Evolutionary conservation across 129 eudicot genomes (phyloP), one percentile per base, ranked within the genome.

Genomic region (Apium graveolens): DNA sequence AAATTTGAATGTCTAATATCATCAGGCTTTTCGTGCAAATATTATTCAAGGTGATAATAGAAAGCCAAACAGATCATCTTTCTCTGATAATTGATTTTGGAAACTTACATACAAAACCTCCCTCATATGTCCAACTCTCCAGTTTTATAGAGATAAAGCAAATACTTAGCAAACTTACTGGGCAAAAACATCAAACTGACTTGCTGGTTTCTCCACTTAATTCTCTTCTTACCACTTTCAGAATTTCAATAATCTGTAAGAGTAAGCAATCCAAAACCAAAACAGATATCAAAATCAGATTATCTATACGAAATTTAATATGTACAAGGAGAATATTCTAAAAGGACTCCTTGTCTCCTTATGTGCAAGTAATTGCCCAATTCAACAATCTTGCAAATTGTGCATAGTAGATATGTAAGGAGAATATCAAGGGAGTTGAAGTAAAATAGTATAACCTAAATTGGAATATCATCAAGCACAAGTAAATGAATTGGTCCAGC

Each of bases 171-270:
- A 57, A 73, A 37, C 76, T 73, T 82, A 87, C 93, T 87, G 78
- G 46, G 38, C 80, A 27, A 76, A 76, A 84, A 48, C 70, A 70
- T 89, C 82, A 82, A 53, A 48, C 76, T 32, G 84, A 48, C 72
- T 84, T 89, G 65, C 78, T 81, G 42, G 92, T 75, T 75, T 88
- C 96, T 80, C 91, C 96, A 63, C 83, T 84, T 82, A 93, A 76
- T 82, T 93, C 98, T 82, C 95, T 87, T 77, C 84, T 87, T 69
- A 91, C 88, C 80, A 91, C 87, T 86, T 89, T 84, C 79, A 91
- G 82, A 82, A 89, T 87, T 83, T 93, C 95, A 17, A 87, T 87
- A 70, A 93, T 84, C 98, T 93, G 88, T 26, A 70, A 51, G 48
- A 76, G 46, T 5, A 32, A 62, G 26, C 57, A 29, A 43, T 11